Conservation (phyloP, 306 rosid species). For the Corylus avellana region DNA sequence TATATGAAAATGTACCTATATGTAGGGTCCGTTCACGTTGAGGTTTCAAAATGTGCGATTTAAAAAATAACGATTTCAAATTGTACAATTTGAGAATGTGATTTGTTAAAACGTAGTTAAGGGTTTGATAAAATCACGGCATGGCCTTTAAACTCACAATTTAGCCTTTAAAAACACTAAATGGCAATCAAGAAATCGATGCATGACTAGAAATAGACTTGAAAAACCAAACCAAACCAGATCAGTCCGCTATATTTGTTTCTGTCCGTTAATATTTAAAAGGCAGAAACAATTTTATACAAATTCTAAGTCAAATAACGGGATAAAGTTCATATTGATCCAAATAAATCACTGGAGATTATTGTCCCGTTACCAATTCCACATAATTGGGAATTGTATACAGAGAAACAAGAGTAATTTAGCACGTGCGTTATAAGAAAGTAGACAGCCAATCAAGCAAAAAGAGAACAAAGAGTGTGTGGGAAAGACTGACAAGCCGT, state of each 20-base stretch:
- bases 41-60: too few relatives aligned
- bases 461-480: constrained; percentile 12
- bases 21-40: too few relatives aligned
- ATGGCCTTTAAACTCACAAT: too few relatives aligned
- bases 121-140: too few relatives aligned
- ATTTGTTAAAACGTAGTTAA: too few relatives aligned
- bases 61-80: too few relatives aligned
- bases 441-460: too few relatives aligned
- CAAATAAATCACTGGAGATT: not conserved
- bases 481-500: constrained; percentile 46
- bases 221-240: not conserved
- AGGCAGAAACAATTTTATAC: not conserved
- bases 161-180: not conserved
- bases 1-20: too few relatives aligned
- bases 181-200: not conserved
- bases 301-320: not conserved
- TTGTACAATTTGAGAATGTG: too few relatives aligned
- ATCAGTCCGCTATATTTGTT: not conserved
- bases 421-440: not conserved
- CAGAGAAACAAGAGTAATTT: not conserved
- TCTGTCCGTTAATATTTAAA: too few relatives aligned
- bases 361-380: not conserved
- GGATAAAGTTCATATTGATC: not conserved
- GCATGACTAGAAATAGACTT: not conserved
- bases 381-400: not conserved